Base-by-base conservation (phyloP, 225 moss, liverwort and hornwort species). In the Thuidium tamariscinum region DNA sequence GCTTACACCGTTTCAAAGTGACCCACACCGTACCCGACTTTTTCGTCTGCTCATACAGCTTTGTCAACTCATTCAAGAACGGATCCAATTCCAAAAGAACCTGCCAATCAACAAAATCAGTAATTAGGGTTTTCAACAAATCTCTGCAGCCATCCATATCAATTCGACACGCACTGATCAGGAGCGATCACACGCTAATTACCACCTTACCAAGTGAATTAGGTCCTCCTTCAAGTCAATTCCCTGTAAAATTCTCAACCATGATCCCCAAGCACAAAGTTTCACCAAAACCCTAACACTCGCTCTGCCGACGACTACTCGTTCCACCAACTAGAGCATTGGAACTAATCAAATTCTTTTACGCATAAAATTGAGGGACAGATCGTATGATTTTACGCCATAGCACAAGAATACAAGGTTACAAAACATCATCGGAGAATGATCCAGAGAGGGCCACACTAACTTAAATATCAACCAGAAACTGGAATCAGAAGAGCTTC, bases 41-140 rank as follows among this genome's bases (percentile, higher is more conserved):
- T 37, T 95, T 95, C 77, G 94, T 94, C 49, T 93, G 75, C 89
- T 95, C 95, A 66, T 96, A 97, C 51, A 96, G 86, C 78, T 97
- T 95, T 63, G 95, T 96, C 65, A 96, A 91, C 95, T 95, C 97
- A 87, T 95, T 97, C 91, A 96, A 84, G 70, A 96, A 96, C 68
- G 96, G 96, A 91, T 97, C 97, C 75, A 93, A 84, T 83, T 96
- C 97, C 88, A 96, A 88, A 86, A 95, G 94, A 79, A 96, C 96
- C 95, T 95, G 94, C 86, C 83, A 82, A 51, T 37, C 74, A 56
- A 81, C n/a, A 62, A 21, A 37, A 77, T 54, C 51, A 79, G 71
- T 26, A 7, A 87, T 91, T 89, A 88, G 89, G 86, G 87, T 65
- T 81, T 22, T 69, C 49, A n/a, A 26, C 34, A 21, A 34, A 84